These are phyloP conservation scores for Pneumocystis carinii DNA, from an alignment of 1,139 yeast species.

Conservation along the genomic window DNA sequence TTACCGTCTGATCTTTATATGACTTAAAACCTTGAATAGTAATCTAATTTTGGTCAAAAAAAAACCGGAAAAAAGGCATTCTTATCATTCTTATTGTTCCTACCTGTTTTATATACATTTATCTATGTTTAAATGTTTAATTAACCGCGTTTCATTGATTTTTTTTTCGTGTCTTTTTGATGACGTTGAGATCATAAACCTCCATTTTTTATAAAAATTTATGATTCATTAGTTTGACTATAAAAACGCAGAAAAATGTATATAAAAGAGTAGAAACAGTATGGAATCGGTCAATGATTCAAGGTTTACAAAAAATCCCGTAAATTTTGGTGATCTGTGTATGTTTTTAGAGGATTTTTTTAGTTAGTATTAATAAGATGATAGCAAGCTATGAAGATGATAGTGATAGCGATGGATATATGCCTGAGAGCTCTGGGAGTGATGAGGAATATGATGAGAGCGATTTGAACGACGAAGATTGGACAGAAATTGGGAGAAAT, in stretches of 20 bases:
- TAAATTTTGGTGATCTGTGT: not conserved
- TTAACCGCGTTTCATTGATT: not conserved
- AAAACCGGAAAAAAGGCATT: not conserved
- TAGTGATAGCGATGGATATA: not conserved
- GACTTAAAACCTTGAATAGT: constrained; percentile 90
- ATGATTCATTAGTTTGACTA: not conserved
- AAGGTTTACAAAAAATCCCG: no score
- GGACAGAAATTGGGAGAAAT: not conserved
- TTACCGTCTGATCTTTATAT: constrained; percentile 66
- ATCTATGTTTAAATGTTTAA: not conserved
- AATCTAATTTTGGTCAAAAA: constrained; percentile 26
- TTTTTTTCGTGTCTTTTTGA: not conserved
- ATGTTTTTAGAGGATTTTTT: not conserved
- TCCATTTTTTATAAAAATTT: not conserved
- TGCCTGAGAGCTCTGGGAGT: not conserved
- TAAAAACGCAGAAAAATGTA: not conserved
- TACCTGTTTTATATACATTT: constrained; percentile 17
- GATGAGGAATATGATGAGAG: not conserved
- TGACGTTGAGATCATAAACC: not conserved
- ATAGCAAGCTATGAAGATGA: not conserved
- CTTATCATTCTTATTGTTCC: not conserved
- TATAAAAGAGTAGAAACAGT: not conserved
- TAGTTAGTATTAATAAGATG: not conserved
- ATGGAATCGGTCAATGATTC: not conserved
- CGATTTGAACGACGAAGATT: not conserved